Conservation (phyloP, 2,329 filamentous ascomycete species). For the Fusarium sp. region DNA sequence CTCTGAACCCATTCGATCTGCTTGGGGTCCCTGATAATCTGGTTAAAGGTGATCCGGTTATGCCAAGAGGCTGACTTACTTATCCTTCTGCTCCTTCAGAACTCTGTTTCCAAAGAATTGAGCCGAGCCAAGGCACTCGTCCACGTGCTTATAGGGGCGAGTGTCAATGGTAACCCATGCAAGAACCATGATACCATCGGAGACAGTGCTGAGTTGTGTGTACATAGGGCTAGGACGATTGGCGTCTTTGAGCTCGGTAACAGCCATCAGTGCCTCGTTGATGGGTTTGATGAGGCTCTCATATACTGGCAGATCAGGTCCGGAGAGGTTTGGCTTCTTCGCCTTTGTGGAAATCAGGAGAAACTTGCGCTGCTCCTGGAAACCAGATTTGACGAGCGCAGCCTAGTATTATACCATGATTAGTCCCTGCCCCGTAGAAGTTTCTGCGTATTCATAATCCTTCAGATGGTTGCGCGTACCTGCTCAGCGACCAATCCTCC, state of each 20-base stretch:
- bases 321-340: slow-evolving; percentile 82
- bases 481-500: slow-evolving; percentile 84
- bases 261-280: slow-evolving; percentile 81
- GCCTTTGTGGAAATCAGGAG: slow-evolving; percentile 89
- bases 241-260: slow-evolving; percentile 82
- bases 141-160: slow-evolving; percentile 86
- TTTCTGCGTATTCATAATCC: not conserved
- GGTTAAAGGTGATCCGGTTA: not conserved
- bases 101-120: slow-evolving; percentile 97
- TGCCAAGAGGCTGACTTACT: slow-evolving; percentile 46
- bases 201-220: slow-evolving; percentile 85
- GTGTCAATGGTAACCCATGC: slow-evolving; percentile 89
- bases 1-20: slow-evolving; percentile 90
- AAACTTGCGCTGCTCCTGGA: slow-evolving; percentile 87
- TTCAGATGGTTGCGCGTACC: slow-evolving; percentile 56
- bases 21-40: slow-evolving; percentile 70
- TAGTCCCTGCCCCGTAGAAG: not conserved
- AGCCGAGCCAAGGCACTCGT: slow-evolving; percentile 82
- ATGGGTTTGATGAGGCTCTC: slow-evolving; percentile 87
- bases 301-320: slow-evolving; percentile 69
- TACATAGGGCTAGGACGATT: slow-evolving; percentile 81
- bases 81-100: slow-evolving; percentile 87
- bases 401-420: slow-evolving; percentile 51
- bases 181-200: slow-evolving; percentile 88
- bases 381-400: slow-evolving; percentile 68